phyloP scores from a whole-genome alignment of 441 rosid species.

The Euphorbia corollata region DNA sequence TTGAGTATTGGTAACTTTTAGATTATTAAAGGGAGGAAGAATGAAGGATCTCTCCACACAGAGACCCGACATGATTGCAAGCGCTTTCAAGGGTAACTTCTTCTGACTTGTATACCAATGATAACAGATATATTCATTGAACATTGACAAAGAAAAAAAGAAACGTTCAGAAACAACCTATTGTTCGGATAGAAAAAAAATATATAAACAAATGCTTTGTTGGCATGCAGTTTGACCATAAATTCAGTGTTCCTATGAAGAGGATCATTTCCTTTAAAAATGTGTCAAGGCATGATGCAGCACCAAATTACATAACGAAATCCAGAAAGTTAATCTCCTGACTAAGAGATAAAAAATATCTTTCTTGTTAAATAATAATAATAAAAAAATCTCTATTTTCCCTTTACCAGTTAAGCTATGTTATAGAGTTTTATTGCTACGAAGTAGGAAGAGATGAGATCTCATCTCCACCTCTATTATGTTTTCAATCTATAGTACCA shows the following conservation, averaged over 20 bases:
- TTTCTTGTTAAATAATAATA: not conserved
- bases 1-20: not conserved
- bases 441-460: not conserved
- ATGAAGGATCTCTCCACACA: not conserved
- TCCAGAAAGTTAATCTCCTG: not conserved
- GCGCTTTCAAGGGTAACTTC: too few species aligned
- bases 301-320: not conserved
- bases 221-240: not conserved
- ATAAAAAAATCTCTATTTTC: not conserved
- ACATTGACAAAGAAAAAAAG: not conserved
- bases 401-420: not conserved
- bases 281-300: slow-evolving; percentile 2
- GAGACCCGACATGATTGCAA: too few species aligned
- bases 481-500: not conserved
- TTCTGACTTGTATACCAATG: not conserved
- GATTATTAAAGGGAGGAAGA: not conserved
- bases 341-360: not conserved
- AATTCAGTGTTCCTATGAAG: not conserved
- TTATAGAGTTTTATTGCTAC: not conserved
- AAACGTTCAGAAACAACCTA: not conserved
- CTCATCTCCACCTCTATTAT: not conserved
- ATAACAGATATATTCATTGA: not conserved
- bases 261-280: not conserved
- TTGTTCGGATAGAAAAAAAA: not conserved
- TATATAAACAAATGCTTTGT: not conserved